Conservation (phyloP, 441 rosid species). For the Gossypium davidsonii region DNA sequence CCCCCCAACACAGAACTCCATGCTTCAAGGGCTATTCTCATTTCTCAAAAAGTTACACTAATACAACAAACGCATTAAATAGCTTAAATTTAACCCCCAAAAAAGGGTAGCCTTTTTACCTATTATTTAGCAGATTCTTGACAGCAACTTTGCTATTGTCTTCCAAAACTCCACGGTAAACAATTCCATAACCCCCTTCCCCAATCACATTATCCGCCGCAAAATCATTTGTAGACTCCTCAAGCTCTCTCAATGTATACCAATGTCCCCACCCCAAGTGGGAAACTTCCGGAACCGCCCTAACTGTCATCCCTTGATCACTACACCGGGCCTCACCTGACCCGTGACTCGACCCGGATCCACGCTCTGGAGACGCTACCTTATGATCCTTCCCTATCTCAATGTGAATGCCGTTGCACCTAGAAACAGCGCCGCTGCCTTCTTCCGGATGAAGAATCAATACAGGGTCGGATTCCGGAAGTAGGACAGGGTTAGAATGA, state of each 20-base stretch:
- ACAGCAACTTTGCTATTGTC: slow-evolving; percentile 48
- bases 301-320: slow-evolving; percentile 34
- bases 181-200: slow-evolving; percentile 76
- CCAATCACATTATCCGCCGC: slow-evolving; percentile 64
- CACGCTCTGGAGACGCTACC: slow-evolving; percentile 59
- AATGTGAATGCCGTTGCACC: slow-evolving; percentile 52
- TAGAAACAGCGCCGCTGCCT: slow-evolving; percentile 32
- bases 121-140: slow-evolving; percentile 63
- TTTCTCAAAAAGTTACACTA: background rate
- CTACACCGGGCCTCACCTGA: slow-evolving; percentile 42
- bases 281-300: slow-evolving; percentile 48
- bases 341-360: slow-evolving; percentile 42
- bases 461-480: slow-evolving; percentile 35
- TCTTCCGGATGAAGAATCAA: slow-evolving; percentile 30
- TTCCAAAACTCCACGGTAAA: slow-evolving; percentile 50
- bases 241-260: slow-evolving; percentile 76
- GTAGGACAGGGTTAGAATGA: slow-evolving; percentile 31
- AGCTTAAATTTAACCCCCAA: slow-evolving; percentile 12
- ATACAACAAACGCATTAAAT: slow-evolving; percentile 16
- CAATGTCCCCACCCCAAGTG: slow-evolving; percentile 85
- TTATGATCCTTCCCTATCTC: slow-evolving; percentile 81
- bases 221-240: slow-evolving; percentile 50
- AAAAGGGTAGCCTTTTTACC: slow-evolving; percentile 26
- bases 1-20: slow-evolving; percentile 19
- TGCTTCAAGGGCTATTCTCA: slow-evolving; percentile 16